phyloP scores from a whole-genome alignment of 805 yeast species.

The Metschnikowia gruessii region DNA sequence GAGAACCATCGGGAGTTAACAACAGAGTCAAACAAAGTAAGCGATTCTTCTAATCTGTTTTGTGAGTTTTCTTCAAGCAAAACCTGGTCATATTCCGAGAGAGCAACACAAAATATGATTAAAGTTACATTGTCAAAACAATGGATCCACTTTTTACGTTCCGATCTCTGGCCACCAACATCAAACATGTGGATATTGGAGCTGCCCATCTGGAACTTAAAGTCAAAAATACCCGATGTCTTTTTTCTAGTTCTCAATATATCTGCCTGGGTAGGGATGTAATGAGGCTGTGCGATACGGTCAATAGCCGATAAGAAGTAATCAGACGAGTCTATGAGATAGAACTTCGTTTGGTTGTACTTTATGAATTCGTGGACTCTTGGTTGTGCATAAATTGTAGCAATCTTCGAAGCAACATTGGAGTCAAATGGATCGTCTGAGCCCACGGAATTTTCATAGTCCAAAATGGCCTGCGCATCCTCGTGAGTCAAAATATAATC shows the following conservation, averaged over 20 bases:
- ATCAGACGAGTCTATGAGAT: conserved; percentile 80
- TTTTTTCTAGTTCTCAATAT: conserved; percentile 84
- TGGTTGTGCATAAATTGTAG: conserved; percentile 52
- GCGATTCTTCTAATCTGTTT: conserved; percentile 42
- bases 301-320: conserved; percentile 69
- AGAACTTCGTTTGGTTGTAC: conserved; percentile 64
- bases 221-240: conserved; percentile 89
- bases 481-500: conserved; percentile 11
- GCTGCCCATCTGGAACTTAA: conserved; percentile 70
- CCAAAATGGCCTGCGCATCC: conserved; percentile 45
- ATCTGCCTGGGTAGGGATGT: conserved; percentile 73
- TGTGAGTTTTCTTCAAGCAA: conserved; percentile 48
- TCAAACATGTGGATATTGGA: conserved; percentile 53
- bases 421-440: conserved; percentile 52
- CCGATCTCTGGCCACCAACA: conserved; percentile 96
- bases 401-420: conserved; percentile 47
- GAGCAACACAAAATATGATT: conserved; percentile 86
- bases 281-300: conserved; percentile 57
- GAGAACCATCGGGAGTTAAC: conserved; percentile 92
- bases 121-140: conserved; percentile 91
- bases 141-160: conserved; percentile 96
- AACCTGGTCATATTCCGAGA: conserved; percentile 88
- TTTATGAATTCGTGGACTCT: conserved; percentile 56
- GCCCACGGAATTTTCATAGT: conserved; percentile 51
- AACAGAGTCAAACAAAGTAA: conserved; percentile 83